Evolutionary conservation across 352 stramenopile species (phyloP), one percentile per base, ranked within the genome.

Genomic region (Pythium aristosporum): DNA sequence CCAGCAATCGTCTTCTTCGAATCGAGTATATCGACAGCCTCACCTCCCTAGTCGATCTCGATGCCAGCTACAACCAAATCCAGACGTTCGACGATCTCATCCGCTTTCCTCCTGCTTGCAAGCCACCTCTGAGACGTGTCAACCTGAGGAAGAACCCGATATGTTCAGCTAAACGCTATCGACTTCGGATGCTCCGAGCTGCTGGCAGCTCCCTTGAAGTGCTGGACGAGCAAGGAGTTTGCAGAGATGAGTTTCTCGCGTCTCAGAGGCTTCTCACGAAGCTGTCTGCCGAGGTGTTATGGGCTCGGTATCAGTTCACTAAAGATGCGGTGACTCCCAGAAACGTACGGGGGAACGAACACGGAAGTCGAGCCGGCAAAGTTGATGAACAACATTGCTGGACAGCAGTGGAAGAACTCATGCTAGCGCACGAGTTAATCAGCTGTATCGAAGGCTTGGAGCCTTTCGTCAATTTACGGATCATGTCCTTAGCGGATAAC

Each of bases 131-230:
- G 2, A 63, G 55, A 13, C 62, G 60, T 3, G 48, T 96, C 2
- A 81, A 91, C 51, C 61, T 96, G 34, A 77, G 80, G 23, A 91
- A 91, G 51, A 96, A 96, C 30, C 28, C 64, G 0, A 72, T 96
- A 11, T 89, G 77, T 41, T 60, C 67, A 0, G 74, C 70, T 1
- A 94, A 94, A 54, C 71, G 84, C 1, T 93, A 93, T 65, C 79
- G 86, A 15, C 55, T 87, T 2, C 79, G 91, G 41, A 71, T 88
- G 16, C 55, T 92, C 13, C 78, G 87, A 21, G 49, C 69, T 36
- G 42, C 90, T n/a, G 60, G 77, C 8, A 52, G 57, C 12, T 46
- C 25, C 5, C 68, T 94, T 1, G 53, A 63, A 9, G 57, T 67
- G 10, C 58, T 94, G 5, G 83, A 94, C 50, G 74, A 84, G 32